These are phyloP conservation scores for Murraya paniculata DNA, from an alignment of 345 rosid genomes.

Conservation along the genomic window DNA sequence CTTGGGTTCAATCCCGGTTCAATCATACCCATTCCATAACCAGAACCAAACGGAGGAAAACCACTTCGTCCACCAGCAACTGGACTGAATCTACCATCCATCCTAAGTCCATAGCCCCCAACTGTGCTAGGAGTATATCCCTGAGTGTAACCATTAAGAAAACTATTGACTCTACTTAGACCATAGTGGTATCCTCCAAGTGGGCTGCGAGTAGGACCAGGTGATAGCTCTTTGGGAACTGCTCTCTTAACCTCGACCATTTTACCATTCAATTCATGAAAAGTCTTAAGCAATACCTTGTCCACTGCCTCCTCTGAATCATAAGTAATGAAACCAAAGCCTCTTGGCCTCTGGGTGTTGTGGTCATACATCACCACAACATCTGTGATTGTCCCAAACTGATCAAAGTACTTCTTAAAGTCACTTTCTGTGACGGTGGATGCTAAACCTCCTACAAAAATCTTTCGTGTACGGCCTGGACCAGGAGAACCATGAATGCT, in stretches of 20 bases:
- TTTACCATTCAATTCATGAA: conserved; percentile 77
- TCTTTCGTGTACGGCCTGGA: conserved; percentile 67
- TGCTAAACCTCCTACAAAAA: conserved; percentile 81
- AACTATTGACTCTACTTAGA: conserved; percentile 53
- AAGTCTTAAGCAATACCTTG: conserved; percentile 57
- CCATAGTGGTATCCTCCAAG: conserved; percentile 70
- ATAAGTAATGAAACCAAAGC: conserved; percentile 75
- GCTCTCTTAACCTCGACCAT: conserved; percentile 82
- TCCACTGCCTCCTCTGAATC: conserved; percentile 80
- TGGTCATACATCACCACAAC: conserved; percentile 87
- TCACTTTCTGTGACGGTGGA: conserved; percentile 77
- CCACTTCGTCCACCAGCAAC: conserved; percentile 58
- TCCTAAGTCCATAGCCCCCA: conserved; percentile 64
- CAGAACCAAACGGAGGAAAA: conserved; percentile 59
- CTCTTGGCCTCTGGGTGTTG: conserved; percentile 79
- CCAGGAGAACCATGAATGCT: conserved; percentile 70
- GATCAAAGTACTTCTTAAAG: conserved; percentile 73
- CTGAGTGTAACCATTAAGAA: conserved; percentile 61
- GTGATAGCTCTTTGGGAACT: conserved; percentile 76
- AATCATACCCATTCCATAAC: conserved; percentile 59
- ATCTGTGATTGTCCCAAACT: conserved; percentile 71
- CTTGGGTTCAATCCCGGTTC: conserved; percentile 51
- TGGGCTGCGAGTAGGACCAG: conserved; percentile 69
- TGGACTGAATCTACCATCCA: conserved; percentile 66
- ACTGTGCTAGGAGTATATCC: conserved; percentile 55